Evolutionary conservation across 129 eudicot species (phyloP), one percentile per base, ranked within the genome.

Genomic region (Gnaphalium uliginosum): DNA sequence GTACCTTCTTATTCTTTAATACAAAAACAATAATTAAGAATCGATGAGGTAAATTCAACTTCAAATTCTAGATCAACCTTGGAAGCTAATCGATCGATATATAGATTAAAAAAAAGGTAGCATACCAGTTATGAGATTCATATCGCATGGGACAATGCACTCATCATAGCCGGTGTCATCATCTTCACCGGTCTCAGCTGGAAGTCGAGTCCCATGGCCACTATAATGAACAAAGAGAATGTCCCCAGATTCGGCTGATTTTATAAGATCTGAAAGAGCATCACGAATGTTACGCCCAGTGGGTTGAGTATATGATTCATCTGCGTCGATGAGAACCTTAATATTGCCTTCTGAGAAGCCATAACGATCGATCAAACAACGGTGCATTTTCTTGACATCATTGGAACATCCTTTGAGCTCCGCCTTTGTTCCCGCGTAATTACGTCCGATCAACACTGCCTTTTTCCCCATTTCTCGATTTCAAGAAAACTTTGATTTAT

Each of bases 151-250:
- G 30, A 93, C 98, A 80, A 93, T 88, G 71, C 98, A 93, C 86
- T 93, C 98, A 17, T 93, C 98, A 29, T 81, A 93, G 29, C 98
- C 98, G 1, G 98, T 93, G 57, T 93, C 96, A 76, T 93, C 98
- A 25, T 86, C 86, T 65, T 93, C 96, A 27, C 96, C 96, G 8
- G 96, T 85, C 82, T 93, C 96, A 3, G 96, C 96, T 0, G 98
- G 98, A 9, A 93, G 87, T 4, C 98, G 85, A 5, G 96, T 93
- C 21, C 96, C 98, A 39, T 93, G 96, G 17, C 98, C 96, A 53
- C 98, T 93, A 51, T 90, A 93, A 75, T 93, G 98, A 15, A 93
- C 92, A 65, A 93, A 93, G 0, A 93, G 84, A 46, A 58, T 23
- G 41, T 90, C 98, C 0, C 89, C 91, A 3, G 89, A 72, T 0